Conservation (phyloP, 257 asterid genomes). For the Primulina eburnea region DNA sequence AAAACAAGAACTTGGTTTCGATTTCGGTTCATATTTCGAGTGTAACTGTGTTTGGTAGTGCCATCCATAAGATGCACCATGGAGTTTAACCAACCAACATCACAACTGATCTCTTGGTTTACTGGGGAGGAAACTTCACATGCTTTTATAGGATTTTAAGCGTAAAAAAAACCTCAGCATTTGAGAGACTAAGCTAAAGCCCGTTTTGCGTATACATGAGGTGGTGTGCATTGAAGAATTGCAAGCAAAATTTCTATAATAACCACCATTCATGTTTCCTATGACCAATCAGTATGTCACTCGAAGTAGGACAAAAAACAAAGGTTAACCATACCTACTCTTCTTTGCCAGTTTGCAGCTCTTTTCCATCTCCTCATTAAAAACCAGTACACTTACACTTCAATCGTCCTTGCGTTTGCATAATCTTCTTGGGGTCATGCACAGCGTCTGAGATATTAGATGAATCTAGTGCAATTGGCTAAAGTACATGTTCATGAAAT, state of each 20-base stretch:
- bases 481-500: conserved; percentile 82
- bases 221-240: not conserved
- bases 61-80: too few species aligned
- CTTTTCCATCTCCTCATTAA: not conserved
- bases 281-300: not conserved
- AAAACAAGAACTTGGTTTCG: too few species aligned
- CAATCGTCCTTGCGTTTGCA: conserved; percentile 3
- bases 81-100: too few species aligned
- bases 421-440: conserved; percentile 27
- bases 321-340: not conserved
- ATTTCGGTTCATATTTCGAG: too few species aligned
- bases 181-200: not conserved
- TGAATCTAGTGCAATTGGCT: conserved; percentile 49
- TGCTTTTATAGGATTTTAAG: not conserved
- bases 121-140: not conserved
- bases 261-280: not conserved
- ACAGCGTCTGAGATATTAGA: conserved; percentile 30
- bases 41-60: too few species aligned
- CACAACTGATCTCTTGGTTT: too few species aligned
- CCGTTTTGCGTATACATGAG: not conserved
- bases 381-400: not conserved
- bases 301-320: not conserved
- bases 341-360: not conserved
- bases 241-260: not conserved
- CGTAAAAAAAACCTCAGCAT: not conserved